These are phyloP conservation scores for Saprolegnia diclina DNA, from an alignment of 352 stramenopile genomes.

Conservation along the genomic window DNA sequence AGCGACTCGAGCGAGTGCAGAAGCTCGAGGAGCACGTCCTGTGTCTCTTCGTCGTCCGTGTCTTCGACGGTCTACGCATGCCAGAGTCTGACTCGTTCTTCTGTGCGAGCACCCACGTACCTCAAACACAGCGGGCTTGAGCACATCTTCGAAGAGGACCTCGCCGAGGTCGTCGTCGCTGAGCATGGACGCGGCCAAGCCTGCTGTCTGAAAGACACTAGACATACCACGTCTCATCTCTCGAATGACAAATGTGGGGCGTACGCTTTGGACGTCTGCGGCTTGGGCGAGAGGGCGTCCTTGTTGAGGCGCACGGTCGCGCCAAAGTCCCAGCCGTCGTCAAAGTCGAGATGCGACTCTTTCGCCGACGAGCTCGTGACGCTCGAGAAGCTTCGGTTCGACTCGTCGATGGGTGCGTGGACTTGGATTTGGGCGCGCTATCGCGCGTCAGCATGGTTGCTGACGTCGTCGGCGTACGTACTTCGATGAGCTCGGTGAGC, in stretches of 20 bases:
- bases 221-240: too few relatives aligned
- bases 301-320: conserved; percentile 23
- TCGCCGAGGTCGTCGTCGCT: conserved; percentile 35
- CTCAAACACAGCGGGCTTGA: conserved; percentile 78
- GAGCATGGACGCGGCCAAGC: background rate
- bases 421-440: conserved; percentile 23
- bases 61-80: conserved; percentile 29
- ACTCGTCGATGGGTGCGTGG: background rate
- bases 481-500: conserved; percentile 61
- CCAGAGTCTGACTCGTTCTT: too few relatives aligned
- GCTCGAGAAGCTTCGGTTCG: background rate
- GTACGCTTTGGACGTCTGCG: background rate
- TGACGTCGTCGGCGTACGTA: conserved; percentile 2
- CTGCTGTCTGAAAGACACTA: too few relatives aligned
- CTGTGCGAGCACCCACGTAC: conserved; percentile 49
- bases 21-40: conserved; percentile 75
- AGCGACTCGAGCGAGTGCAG: conserved; percentile 71
- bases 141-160: conserved; percentile 51
- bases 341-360: background rate
- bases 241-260: background rate
- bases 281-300: conserved; percentile 19
- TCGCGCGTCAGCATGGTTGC: too few relatives aligned
- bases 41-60: conserved; percentile 41
- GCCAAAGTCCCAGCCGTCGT: conserved; percentile 25
- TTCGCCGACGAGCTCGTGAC: background rate